These are phyloP conservation scores for rapeseed (Brassica napus) DNA, from an alignment of 345 rosid species.

Conservation along the genomic window Da-Ae NC_063452.1:40325501-40326000, in stretches of 20 bases:
- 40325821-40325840: not conserved
- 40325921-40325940: not conserved
- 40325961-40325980: not conserved
- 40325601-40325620: not conserved
- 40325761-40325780: not conserved
- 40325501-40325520: not conserved
- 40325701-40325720: not conserved
- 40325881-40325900: not conserved
- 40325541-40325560: not conserved
- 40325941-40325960: not conserved
- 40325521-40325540: not conserved
- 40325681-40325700: not conserved
- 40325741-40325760: not conserved
- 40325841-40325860: not conserved
- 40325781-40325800: not conserved
- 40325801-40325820: not conserved
- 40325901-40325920: not conserved
- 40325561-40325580: not conserved
- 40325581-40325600: not conserved
- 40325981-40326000: not conserved
- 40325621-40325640: not conserved
- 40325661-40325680: not conserved
- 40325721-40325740: not conserved
- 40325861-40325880: not conserved
- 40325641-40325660: not conserved